Evolutionary conservation across 1,284 basidiomycete genomes (phyloP).

Genomic region (Lignosus rhinocerotis): DNA sequence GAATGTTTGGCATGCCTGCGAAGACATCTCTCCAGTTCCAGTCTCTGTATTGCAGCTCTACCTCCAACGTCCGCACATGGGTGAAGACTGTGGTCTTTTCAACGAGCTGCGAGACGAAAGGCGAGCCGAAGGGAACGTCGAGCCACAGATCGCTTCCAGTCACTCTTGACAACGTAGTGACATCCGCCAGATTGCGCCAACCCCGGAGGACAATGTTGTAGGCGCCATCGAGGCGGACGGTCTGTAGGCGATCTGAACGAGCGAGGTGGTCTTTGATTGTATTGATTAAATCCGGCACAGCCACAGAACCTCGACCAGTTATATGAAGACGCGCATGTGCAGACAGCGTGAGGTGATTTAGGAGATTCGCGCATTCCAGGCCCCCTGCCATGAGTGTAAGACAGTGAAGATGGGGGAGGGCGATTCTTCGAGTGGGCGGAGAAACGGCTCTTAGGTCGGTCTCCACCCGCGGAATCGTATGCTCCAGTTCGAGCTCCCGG

Average conservation of each 20-base stretch:
- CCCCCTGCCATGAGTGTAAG: neutral
- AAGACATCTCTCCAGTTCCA: conserved; percentile 13
- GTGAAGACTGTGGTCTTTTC: neutral
- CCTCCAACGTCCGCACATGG: neutral
- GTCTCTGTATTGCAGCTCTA: neutral
- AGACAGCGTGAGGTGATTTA: neutral
- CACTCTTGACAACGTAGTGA: no score
- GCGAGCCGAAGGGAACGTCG: no score
- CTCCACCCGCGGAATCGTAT: conserved; percentile 11
- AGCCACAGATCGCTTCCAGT: no score
- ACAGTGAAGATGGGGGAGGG: neutral
- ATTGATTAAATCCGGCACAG: neutral
- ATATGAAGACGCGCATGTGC: neutral
- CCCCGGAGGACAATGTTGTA: neutral
- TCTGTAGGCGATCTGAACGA: neutral
- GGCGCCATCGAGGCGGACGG: neutral
- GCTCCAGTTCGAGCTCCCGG: conserved; percentile 4
- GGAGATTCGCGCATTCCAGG: conserved; percentile 16
- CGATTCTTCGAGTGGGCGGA: neutral
- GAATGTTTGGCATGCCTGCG: conserved; percentile 8
- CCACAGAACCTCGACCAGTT: neutral
- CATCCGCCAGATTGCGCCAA: neutral
- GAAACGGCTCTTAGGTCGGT: neutral
- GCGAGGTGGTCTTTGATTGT: neutral
- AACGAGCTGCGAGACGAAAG: neutral